Evolutionary conservation across 2,329 filamentous ascomycete species (phyloP).

Genomic region (Diaporthe eres): DNA sequence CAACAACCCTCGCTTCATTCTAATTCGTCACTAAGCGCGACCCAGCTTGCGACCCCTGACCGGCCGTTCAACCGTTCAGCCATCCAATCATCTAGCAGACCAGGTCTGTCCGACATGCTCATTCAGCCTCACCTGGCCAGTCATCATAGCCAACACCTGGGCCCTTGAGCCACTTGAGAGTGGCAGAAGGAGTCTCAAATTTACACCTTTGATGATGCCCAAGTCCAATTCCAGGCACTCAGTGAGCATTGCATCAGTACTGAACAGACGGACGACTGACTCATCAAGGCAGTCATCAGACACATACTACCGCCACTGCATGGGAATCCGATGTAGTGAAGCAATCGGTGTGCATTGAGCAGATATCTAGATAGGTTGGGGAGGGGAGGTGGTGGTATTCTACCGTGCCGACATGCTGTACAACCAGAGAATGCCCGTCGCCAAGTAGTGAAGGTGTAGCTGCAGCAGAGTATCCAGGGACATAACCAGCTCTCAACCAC

Average conservation of each 20-base stretch:
- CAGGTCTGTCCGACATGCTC: conserved; percentile 5
- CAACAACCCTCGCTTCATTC: background rate
- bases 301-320: background rate
- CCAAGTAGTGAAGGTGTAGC: conserved; percentile 14
- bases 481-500: background rate
- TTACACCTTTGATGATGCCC: background rate
- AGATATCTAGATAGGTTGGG: background rate
- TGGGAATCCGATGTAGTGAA: background rate
- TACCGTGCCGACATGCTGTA: conserved; percentile 11
- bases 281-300: background rate
- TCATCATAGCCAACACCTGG: conserved; percentile 14
- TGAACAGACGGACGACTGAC: conserved; percentile 1
- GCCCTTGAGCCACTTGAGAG: background rate
- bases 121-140: conserved; percentile 37
- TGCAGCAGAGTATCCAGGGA: conserved; percentile 8
- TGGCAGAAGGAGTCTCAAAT: background rate
- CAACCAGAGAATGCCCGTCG: conserved; percentile 8
- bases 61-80: conserved; percentile 14
- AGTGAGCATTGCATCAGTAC: background rate
- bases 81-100: conserved; percentile 1
- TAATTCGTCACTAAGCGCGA: conserved; percentile 33
- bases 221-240: background rate
- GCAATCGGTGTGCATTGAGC: background rate
- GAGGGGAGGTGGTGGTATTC: background rate
- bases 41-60: conserved; percentile 14